These are phyloP conservation scores for Ilyonectria sp. DNA, from an alignment of 2,329 filamentous ascomycete genomes.

Conservation along the genomic window DNA sequence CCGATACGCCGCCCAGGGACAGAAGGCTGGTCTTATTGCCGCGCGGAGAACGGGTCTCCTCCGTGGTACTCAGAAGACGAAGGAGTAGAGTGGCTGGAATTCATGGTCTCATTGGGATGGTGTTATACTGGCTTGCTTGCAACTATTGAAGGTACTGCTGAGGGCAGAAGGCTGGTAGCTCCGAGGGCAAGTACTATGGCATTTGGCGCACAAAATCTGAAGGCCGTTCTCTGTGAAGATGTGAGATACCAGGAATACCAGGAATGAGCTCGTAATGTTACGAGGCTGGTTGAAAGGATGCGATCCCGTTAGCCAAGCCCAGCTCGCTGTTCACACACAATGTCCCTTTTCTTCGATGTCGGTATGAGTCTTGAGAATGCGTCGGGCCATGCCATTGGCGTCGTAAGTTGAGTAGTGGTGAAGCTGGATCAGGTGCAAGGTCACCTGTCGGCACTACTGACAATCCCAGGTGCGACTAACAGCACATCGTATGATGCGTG, in stretches of 20 bases:
- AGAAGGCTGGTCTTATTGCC: conserved; percentile 99
- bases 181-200: conserved; percentile 64
- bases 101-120: conserved; percentile 74
- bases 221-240: conserved; percentile 47
- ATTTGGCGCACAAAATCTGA: conserved; percentile 63
- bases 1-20: conserved; percentile 96
- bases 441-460: background rate
- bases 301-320: background rate
- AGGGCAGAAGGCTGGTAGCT: conserved; percentile 65
- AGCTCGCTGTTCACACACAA: background rate
- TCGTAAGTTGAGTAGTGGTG: background rate
- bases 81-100: conserved; percentile 81
- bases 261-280: conserved; percentile 37
- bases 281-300: conserved; percentile 36
- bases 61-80: conserved; percentile 99
- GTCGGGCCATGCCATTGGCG: too few relatives aligned
- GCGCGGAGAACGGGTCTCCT: conserved; percentile 99
- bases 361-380: background rate
- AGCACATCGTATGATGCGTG: background rate
- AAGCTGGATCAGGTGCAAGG: background rate
- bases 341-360: background rate
- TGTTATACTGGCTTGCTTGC: conserved; percentile 75
- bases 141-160: conserved; percentile 69
- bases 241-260: conserved; percentile 48
- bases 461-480: background rate